Evolutionary conservation across 73 alveolate species (phyloP), one percentile per base, ranked within the genome.

Genomic region (Paramecium primaurelia): DNA sequence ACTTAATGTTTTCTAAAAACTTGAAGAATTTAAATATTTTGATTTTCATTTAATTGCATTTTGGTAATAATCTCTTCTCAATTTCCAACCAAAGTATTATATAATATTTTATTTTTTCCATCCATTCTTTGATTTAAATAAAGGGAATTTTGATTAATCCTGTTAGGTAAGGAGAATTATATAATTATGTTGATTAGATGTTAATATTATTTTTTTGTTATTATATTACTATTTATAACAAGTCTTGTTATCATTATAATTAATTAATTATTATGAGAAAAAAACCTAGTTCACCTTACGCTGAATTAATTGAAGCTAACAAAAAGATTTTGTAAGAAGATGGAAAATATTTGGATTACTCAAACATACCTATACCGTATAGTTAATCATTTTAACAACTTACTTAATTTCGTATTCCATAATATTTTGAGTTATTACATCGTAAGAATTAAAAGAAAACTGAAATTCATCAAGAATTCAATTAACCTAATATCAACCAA

Each of bases 271-370:
- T 54, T 54, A 73, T 73, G 87, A 34, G 87, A 22, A 73, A 73
- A 73, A 73, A 73, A 73, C 87, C 87, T 8, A 73, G 59, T 34
- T 73, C 87, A 8, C 87, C 87, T 14, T 73, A 73, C 5, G 47
- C 87, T 30, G 58, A 37, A 37, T 73, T 73, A 73, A 73, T 37
- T 3, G 87, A 73, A 37, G 58, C 59, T 4, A 73, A 73, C 14
- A 73, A 73, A 38, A 32, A 38, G 8, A 40, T 40, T 16, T 12
- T 16, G 18, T 16, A 37, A 37, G 58, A 73, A 22, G 87, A 73
- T 73, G 87, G 87, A 1, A 73, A 73, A 73, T 73, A 73, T 38
- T 37, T 37, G 14, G 68, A 34, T 73, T 73, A 73, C 58, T 20
- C 14, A 9, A 64, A 64, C 26, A 1, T 64, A 2, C 59, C 87